phyloP scores from a whole-genome alignment of 2,329 filamentous ascomycete species.

The Penicillium expansum region DNA sequence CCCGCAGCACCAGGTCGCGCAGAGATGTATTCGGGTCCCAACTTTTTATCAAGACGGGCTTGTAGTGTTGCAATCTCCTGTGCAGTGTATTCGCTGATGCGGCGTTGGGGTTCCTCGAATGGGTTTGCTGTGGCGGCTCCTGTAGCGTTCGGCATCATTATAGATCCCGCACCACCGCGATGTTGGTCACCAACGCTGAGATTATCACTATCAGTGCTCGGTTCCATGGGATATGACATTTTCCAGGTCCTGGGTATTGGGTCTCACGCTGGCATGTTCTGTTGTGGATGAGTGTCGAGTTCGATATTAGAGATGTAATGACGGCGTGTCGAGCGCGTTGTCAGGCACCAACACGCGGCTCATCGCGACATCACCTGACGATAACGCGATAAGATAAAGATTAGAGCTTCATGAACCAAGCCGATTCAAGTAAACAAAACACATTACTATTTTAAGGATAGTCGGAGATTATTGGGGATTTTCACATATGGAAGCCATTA shows the following conservation, averaged over 20 bases:
- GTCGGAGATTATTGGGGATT: not conserved
- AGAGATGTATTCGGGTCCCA: constrained; percentile 95
- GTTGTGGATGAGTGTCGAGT: constrained; percentile 11
- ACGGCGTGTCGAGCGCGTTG: constrained; percentile 19
- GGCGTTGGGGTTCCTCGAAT: constrained; percentile 69
- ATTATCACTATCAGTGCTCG: constrained; percentile 23
- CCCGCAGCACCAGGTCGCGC: constrained; percentile 78
- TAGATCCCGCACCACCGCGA: constrained; percentile 42
- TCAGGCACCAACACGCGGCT: constrained; percentile 22
- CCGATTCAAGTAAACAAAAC: not conserved
- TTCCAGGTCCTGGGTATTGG: not conserved
- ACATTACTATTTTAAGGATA: not conserved
- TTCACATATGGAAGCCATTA: not conserved
- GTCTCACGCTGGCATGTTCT: constrained; percentile 50
- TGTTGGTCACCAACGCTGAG: constrained; percentile 68
- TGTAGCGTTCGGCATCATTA: constrained; percentile 41
- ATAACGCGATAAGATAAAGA: constrained; percentile 7
- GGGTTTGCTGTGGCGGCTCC: constrained; percentile 60
- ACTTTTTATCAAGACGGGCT: constrained; percentile 81
- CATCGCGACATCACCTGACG: constrained; percentile 37
- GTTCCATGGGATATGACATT: constrained; percentile 6
- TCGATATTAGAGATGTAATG: constrained; percentile 8
- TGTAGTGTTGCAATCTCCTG: constrained; percentile 85
- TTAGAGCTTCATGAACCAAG: not conserved
- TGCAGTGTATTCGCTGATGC: constrained; percentile 80